Evolutionary conservation across 176 grass and related monocot genomes (phyloP).

Genomic region (Phoenix dactylifera): DNA sequence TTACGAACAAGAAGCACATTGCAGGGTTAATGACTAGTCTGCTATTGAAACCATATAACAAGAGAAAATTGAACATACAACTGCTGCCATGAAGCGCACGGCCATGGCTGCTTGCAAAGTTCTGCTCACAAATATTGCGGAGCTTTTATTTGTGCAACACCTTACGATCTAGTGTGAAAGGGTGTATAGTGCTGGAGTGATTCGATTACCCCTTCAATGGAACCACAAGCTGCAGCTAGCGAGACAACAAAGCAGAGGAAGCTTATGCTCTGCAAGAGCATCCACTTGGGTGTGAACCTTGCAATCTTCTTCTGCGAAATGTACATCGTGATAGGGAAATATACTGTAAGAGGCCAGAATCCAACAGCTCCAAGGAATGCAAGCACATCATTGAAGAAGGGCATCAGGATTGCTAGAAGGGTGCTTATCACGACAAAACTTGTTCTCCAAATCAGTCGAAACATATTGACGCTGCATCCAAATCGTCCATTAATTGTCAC

Average conservation of each 20-base stretch:
- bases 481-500: constrained; percentile 16
- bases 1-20: no score
- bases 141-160: no score
- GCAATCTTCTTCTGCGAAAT: constrained; percentile 34
- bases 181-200: constrained; percentile 49
- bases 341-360: constrained; percentile 91
- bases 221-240: constrained; percentile 37
- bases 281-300: constrained; percentile 36
- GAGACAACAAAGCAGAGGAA: constrained; percentile 79
- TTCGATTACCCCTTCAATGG: constrained; percentile 56
- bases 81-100: no score
- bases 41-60: no score
- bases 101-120: no score
- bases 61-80: no score
- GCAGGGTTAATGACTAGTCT: no score
- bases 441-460: constrained; percentile 54
- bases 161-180: constrained; percentile 46
- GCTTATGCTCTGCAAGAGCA: constrained; percentile 55
- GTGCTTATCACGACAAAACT: constrained; percentile 50
- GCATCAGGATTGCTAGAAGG: constrained; percentile 51
- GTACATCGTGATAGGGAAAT: constrained; percentile 85
- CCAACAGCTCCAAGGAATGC: constrained; percentile 65
- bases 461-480: constrained; percentile 37
- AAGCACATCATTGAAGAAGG: constrained; percentile 87
- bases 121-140: no score